Conservation (phyloP, 805 yeast species). For the Hanseniaspora guilliermondii region DNA sequence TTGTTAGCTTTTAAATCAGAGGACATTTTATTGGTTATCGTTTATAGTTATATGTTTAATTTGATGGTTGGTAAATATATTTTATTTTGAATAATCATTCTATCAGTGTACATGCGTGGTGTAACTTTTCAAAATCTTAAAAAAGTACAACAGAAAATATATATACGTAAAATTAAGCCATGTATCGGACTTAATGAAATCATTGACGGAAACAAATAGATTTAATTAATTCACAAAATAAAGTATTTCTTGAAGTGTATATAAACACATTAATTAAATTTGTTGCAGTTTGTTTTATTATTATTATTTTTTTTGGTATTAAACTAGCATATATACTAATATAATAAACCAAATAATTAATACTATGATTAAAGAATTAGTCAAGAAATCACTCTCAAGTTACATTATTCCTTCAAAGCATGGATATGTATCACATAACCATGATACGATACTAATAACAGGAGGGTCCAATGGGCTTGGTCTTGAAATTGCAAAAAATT, state of each 20-base stretch:
- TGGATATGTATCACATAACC: constrained; percentile 29
- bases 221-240: constrained; percentile 1
- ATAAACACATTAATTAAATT: no score
- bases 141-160: background rate
- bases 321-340: no score
- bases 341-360: background rate
- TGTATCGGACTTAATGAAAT: background rate
- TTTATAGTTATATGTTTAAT: no score
- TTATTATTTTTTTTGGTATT: no score
- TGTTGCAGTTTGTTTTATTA: no score
- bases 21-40: no score
- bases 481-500: constrained; percentile 38
- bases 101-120: no score
- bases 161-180: no score
- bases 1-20: background rate
- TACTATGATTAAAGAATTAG: background rate
- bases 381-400: constrained; percentile 23
- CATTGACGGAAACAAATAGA: background rate
- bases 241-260: no score
- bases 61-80: no score
- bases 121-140: background rate
- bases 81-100: no score
- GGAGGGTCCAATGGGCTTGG: constrained; percentile 84
- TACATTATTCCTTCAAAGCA: constrained; percentile 39
- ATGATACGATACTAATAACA: constrained; percentile 61